Conservation (phyloP, 768 basidiomycete genomes). For the Tephrocybe sp. region DNA sequence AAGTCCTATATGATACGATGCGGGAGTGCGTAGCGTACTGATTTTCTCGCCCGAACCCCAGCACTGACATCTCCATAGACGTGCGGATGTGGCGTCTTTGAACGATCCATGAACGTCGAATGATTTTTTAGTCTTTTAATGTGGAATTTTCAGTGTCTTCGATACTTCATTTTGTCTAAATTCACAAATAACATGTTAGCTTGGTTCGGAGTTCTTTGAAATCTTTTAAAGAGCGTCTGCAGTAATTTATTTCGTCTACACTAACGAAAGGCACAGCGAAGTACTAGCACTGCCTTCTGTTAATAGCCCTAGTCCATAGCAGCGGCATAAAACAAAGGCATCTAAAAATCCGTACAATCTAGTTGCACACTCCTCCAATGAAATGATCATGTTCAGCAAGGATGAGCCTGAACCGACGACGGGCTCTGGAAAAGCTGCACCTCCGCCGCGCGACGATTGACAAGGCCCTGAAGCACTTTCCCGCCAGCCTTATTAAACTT, state of each 20-base stretch:
- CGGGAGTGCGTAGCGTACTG: slow-evolving; percentile 2
- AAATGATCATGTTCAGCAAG: slow-evolving; percentile 11
- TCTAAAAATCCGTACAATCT: no score
- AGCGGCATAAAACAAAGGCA: no score
- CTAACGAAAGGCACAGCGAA: neutral
- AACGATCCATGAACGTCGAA: no score
- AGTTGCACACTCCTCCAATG: no score
- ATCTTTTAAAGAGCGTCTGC: neutral
- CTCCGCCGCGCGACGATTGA: slow-evolving; percentile 23
- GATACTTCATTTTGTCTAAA: no score
- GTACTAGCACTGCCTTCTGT: neutral
- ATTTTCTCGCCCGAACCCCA: neutral
- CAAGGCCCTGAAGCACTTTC: slow-evolving; percentile 22
- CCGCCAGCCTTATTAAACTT: slow-evolving; percentile 27
- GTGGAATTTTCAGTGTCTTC: no score
- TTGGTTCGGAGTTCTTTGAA: neutral
- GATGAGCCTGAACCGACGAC: slow-evolving; percentile 23
- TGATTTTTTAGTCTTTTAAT: no score
- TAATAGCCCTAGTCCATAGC: neutral
- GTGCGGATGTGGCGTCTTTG: neutral
- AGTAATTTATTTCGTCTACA: neutral
- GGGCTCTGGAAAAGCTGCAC: slow-evolving; percentile 26
- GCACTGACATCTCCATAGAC: neutral
- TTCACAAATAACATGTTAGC: no score
- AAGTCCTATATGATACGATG: slow-evolving; percentile 67